phyloP scores from a whole-genome alignment of 805 yeast genomes.

The Pichia paraexigua region DNA sequence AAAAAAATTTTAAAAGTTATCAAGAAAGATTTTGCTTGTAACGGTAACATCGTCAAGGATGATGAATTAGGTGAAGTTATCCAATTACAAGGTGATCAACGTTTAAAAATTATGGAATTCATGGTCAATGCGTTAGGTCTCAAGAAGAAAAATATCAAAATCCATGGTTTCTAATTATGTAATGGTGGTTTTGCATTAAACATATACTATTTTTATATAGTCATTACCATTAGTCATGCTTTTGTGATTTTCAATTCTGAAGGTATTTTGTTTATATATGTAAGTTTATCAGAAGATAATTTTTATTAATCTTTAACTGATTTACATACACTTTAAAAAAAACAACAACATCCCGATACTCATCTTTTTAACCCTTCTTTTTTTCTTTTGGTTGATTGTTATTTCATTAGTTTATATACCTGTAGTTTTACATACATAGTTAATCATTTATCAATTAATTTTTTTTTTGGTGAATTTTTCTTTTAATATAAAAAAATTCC shows the following conservation, averaged over 20 bases:
- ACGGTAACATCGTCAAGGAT: conserved; percentile 96
- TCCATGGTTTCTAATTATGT: conserved; percentile 82
- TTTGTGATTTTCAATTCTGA: not conserved
- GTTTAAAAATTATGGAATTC: conserved; percentile 92
- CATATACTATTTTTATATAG: no score
- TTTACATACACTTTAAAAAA: not conserved
- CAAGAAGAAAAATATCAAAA: conserved; percentile 94
- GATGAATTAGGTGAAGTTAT: conserved; percentile 94
- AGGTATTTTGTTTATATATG: not conserved
- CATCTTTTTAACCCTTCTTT: no score
- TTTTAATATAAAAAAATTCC: no score
- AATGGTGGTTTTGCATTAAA: no score
- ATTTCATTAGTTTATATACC: not conserved
- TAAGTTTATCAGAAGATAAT: not conserved
- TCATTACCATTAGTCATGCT: not conserved
- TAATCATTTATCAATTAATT: not conserved
- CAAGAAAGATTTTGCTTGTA: conserved; percentile 97
- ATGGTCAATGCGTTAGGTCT: conserved; percentile 78
- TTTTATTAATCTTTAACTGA: not conserved
- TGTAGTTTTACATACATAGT: not conserved
- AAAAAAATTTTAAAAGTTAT: conserved; percentile 89
- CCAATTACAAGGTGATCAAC: conserved; percentile 98
- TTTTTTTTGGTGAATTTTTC: not conserved
- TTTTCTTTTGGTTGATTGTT: not conserved
- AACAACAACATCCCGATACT: no score